phyloP scores from a whole-genome alignment of 176 grass and related monocot species.

The Juncus effusus region DNA sequence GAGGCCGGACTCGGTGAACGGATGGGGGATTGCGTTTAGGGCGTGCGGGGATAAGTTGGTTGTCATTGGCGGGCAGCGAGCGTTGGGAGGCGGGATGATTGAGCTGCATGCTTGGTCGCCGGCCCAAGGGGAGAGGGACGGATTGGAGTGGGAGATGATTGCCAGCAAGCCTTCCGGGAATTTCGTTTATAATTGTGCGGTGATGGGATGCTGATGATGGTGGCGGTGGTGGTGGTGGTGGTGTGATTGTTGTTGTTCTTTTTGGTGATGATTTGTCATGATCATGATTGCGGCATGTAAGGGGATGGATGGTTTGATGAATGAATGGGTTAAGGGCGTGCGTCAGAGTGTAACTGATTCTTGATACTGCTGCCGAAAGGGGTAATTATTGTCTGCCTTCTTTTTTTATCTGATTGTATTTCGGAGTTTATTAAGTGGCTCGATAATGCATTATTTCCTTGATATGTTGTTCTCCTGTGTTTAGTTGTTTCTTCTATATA shows the following conservation, averaged over 20 bases:
- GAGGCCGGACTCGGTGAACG: constrained; percentile 89
- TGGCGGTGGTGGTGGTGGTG: not conserved
- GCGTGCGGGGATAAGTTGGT: constrained; percentile 85
- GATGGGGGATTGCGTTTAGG: constrained; percentile 95
- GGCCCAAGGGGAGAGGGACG: constrained; percentile 15
- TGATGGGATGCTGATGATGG: constrained; percentile 89
- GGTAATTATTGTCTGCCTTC: constrained; percentile 14
- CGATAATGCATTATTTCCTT: no score
- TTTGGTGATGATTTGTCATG: constrained; percentile 19
- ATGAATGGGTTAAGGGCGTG: constrained; percentile 12
- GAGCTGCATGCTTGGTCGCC: constrained; percentile 94
- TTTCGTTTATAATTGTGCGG: constrained; percentile 98
- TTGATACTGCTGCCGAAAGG: constrained; percentile 18
- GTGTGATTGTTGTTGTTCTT: constrained; percentile 15
- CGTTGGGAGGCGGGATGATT: constrained; percentile 81
- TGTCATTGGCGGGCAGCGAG: constrained; percentile 85
- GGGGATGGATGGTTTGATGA: not conserved
- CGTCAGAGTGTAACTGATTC: constrained; percentile 18
- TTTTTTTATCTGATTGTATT: constrained; percentile 22
- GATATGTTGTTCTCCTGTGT: no score
- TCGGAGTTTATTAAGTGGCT: constrained; percentile 15
- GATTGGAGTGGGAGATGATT: constrained; percentile 86
- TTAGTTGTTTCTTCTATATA: no score
- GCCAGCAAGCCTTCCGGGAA: constrained; percentile 71
- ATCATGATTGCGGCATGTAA: not conserved